Conservation (phyloP, 352 stramenopile species). For the Sclerospora graminicola region DNA sequence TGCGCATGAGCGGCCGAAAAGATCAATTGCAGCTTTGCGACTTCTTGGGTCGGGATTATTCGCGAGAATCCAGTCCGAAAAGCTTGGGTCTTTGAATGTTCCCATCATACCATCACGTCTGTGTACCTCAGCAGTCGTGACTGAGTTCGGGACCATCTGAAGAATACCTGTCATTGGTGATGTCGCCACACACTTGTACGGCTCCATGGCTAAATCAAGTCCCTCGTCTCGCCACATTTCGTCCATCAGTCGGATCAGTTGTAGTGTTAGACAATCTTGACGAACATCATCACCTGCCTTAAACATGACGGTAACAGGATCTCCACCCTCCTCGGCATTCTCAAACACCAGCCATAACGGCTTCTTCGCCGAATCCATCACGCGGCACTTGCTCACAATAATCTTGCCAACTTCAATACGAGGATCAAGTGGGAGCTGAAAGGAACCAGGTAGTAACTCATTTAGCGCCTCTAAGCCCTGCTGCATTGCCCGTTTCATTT, state of each 20-base stretch:
- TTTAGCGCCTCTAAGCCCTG: conserved; percentile 77
- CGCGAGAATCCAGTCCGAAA: conserved; percentile 74
- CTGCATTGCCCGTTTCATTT: conserved; percentile 77
- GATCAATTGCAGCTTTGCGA: conserved; percentile 54
- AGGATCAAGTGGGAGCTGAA: conserved; percentile 81
- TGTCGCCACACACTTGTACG: conserved; percentile 88
- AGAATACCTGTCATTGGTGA: conserved; percentile 87
- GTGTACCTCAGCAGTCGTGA: conserved; percentile 91
- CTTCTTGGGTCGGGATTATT: conserved; percentile 68
- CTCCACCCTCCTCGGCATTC: conserved; percentile 71
- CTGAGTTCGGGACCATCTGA: conserved; percentile 87
- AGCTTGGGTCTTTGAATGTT: conserved; percentile 77
- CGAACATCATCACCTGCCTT: conserved; percentile 92
- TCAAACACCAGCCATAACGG: conserved; percentile 85
- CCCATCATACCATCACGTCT: conserved; percentile 74
- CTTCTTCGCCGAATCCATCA: conserved; percentile 88
- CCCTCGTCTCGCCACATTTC: conserved; percentile 88
- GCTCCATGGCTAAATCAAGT: conserved; percentile 86
- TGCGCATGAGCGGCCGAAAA: conserved; percentile 83
- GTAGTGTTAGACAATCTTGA: conserved; percentile 91
- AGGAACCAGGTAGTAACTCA: conserved; percentile 72
- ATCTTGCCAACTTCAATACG: conserved; percentile 80
- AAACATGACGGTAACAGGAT: conserved; percentile 86
- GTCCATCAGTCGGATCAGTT: conserved; percentile 90
- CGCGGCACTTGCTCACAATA: conserved; percentile 80